Conservation (phyloP, 2,329 filamentous ascomycete species). For the Amphichorda felina region DNA sequence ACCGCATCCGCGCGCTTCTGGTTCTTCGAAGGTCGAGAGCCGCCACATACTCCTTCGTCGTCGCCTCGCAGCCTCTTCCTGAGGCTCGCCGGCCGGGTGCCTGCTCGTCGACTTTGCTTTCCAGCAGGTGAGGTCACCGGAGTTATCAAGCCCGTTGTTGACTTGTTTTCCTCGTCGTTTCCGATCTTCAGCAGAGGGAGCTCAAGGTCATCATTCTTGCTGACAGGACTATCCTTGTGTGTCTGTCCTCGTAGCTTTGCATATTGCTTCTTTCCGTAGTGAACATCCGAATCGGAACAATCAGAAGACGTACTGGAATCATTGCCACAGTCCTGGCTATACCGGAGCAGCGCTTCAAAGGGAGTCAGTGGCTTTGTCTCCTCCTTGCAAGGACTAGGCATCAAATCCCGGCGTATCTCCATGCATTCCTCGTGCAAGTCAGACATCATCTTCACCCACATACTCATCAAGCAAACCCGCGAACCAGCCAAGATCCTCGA, state of each 20-base stretch:
- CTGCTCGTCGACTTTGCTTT: not conserved
- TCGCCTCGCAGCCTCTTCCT: not conserved
- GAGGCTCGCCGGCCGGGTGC: too few species aligned
- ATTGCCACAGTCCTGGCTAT: not conserved
- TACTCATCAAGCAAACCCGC: not conserved
- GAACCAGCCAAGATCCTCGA: not conserved
- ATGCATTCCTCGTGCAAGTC: conserved; percentile 1
- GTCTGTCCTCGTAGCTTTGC: not conserved
- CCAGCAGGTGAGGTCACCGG: not conserved
- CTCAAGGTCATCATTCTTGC: not conserved
- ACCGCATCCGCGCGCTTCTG: not conserved
- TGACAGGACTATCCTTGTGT: too few species aligned
- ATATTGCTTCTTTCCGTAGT: not conserved
- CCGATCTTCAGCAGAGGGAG: not conserved
- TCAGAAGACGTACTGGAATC: not conserved
- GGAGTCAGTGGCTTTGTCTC: not conserved
- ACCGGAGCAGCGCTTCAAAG: not conserved
- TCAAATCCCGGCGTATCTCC: not conserved
- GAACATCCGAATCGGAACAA: not conserved
- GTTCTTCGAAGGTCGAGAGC: too few species aligned
- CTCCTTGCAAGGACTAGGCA: not conserved
- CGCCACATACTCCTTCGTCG: not conserved
- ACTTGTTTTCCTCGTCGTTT: not conserved
- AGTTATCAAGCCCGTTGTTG: not conserved
- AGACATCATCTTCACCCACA: not conserved